Evolutionary conservation across 2,329 filamentous ascomycete species (phyloP), one percentile per base, ranked within the genome.

Genomic region (Dryadomyces sulphureus): DNA sequence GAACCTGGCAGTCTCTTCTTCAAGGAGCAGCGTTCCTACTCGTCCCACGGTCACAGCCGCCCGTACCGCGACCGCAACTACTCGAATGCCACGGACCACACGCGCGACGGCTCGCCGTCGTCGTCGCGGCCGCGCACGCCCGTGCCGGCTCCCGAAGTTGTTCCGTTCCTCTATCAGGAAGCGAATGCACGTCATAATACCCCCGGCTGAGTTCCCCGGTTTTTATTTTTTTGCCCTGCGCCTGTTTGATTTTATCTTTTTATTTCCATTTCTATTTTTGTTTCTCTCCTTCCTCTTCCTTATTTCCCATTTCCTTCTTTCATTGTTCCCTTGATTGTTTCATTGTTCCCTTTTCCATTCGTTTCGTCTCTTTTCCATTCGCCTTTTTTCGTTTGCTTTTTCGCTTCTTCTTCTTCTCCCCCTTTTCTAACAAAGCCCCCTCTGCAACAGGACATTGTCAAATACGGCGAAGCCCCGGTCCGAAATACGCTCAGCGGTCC

Each of bases 161-260:
- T 94, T 35, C 92, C 92, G n/a, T 98, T 94, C 73, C 73, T 94
- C 51, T 96, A 92, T 60, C 92, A 96, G 63, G 86, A 92, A 59
- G 75, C 75, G 53, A 77, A 85, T 67, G 81, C 85, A 62, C 68
- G 79, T 72, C 51, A 12, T 4, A 7, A 36, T 21, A n/a, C 16
- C 6, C 49, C 43, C 48, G 46, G 25, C 32, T 46, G 34, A 43
- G 47, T 38, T 43, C 30, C 50, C 40, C 27, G 32, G 46, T 43
- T 50, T 46, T 35, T 38, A 5, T n/a, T n/a, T n/a, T 36, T 11
- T n/a, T n/a, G 9, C 6, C 9, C 8, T n/a, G n/a, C n/a, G n/a
- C n/a, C n/a, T n/a, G n/a, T n/a, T n/a, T n/a, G n/a, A n/a, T n/a
- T n/a, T n/a, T 19, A 9, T 20, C 27, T 3, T 12, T 7, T 14